These are phyloP conservation scores for Eucalyptus victrix DNA, from an alignment of 345 rosid species.

Conservation along the genomic window DNA sequence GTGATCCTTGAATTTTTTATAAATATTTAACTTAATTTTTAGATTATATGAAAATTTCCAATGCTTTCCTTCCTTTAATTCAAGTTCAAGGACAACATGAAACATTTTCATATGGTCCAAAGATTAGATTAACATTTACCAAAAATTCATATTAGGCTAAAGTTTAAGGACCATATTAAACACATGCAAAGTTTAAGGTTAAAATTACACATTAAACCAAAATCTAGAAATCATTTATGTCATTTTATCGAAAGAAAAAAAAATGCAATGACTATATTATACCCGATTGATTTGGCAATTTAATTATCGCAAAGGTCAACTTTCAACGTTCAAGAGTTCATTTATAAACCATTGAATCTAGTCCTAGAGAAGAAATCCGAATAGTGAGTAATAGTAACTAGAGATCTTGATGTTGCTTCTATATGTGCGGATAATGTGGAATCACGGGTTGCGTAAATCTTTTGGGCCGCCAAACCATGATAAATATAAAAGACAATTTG, in stretches of 20 bases:
- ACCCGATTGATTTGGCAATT: background rate
- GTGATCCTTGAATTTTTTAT: rapidly evolving
- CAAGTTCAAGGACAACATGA: background rate
- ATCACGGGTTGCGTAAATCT: background rate
- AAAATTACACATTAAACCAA: background rate
- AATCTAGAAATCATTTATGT: rapidly evolving
- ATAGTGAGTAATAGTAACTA: background rate
- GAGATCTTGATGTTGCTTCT: background rate
- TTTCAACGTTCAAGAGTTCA: background rate
- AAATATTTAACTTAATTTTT: background rate
- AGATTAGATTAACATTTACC: background rate
- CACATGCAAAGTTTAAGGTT: background rate
- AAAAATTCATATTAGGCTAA: background rate
- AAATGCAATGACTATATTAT: background rate
- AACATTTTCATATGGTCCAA: no score
- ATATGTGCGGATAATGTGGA: background rate
- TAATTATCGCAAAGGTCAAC: background rate
- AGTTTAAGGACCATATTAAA: background rate
- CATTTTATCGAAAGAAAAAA: background rate
- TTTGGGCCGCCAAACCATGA: background rate
- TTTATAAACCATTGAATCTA: background rate
- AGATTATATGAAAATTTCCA: background rate
- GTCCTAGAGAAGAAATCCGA: background rate
- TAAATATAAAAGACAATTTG: background rate
- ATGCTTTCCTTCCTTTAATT: background rate